Percentiles rank a stretch among this genome's conserved stretches.
Conservation (phyloP, 2,329 filamentous ascomycete species). For the Helotiales sp. region DNA sequence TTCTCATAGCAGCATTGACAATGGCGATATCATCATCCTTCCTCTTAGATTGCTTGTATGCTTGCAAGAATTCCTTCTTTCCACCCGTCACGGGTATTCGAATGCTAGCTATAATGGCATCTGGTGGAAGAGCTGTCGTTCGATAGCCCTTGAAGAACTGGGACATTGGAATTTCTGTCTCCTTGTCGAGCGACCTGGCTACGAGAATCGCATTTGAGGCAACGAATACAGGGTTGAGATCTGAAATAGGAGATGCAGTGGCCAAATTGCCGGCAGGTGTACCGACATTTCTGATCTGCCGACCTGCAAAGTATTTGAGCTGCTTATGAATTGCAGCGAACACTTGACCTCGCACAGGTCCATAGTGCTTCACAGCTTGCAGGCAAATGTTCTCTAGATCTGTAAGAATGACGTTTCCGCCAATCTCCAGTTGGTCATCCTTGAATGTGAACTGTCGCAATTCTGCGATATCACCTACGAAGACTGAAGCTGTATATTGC, state of each 20-base stretch:
- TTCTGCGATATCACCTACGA: constrained; percentile 89
- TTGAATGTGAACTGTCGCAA: constrained; percentile 78
- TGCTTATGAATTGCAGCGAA: constrained; percentile 94
- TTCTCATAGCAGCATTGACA: constrained; percentile 81
- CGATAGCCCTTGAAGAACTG: constrained; percentile 93
- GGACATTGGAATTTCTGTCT: constrained; percentile 85
- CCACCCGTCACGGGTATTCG: constrained; percentile 76
- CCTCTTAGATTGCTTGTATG: constrained; percentile 95
- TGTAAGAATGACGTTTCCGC: constrained; percentile 88
- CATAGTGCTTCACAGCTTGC: constrained; percentile 78
- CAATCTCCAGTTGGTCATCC: constrained; percentile 83
- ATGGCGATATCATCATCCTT: constrained; percentile 99
- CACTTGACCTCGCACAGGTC: constrained; percentile 61
- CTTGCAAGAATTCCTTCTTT: constrained; percentile 79
- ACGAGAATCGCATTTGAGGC: constrained; percentile 80
- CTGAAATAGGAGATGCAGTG: constrained; percentile 93
- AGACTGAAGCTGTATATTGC: constrained; percentile 87
- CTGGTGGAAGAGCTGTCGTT: constrained; percentile 73
- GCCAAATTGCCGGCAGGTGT: constrained; percentile 93
- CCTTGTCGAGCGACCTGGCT: constrained; percentile 72
- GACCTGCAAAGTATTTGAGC: constrained; percentile 88
- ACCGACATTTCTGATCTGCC: constrained; percentile 96
- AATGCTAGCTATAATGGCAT: constrained; percentile 84
- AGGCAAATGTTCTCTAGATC: constrained; percentile 85
- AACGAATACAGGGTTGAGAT: constrained; percentile 92